A percentile compares a stretch with the other conserved stretches of the same genome.
phyloP scores from a whole-genome alignment of 108 stramenopile genomes.

The Poteriospumella lacustris region DNA sequence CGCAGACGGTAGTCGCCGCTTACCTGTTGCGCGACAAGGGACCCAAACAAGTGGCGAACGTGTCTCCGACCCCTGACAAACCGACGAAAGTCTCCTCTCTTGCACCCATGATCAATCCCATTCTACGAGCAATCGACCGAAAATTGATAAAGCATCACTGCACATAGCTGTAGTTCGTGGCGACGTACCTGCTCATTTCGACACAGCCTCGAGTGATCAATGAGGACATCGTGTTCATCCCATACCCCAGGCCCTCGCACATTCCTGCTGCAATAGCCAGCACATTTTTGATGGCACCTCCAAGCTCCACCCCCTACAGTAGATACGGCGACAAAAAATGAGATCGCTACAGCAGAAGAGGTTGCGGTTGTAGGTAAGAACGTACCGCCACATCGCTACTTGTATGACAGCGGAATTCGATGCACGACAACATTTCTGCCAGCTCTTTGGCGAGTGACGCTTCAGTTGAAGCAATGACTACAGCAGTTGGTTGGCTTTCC shows the following conservation, averaged over 20 bases:
- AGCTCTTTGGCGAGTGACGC: constrained; percentile 69
- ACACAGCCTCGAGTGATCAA: constrained; percentile 88
- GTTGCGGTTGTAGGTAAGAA: constrained; percentile 64
- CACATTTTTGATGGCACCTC: constrained; percentile 94
- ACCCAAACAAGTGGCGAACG: constrained; percentile 94
- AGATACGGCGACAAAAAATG: not conserved
- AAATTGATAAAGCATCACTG: no score
- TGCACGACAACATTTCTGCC: constrained; percentile 68
- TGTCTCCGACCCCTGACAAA: constrained; percentile 79
- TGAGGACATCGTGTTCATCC: constrained; percentile 91
- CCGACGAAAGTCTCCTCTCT: not conserved
- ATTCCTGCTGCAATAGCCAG: constrained; percentile 93
- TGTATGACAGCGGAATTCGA: constrained; percentile 60
- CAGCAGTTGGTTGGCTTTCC: constrained; percentile 83
- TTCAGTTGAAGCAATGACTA: constrained; percentile 87
- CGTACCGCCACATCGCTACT: constrained; percentile 9
- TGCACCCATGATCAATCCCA: not conserved
- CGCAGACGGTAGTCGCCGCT: no score
- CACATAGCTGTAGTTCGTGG: no score
- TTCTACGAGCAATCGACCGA: no score
- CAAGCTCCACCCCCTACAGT: constrained; percentile 82
- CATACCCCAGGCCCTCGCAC: constrained; percentile 87
- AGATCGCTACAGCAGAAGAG: not conserved
- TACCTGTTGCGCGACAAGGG: constrained; percentile 81
- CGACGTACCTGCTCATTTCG: constrained; percentile 67